Conservation (phyloP, 1,139 yeast genomes). For the Magnusiomyces starmeri region DNA sequence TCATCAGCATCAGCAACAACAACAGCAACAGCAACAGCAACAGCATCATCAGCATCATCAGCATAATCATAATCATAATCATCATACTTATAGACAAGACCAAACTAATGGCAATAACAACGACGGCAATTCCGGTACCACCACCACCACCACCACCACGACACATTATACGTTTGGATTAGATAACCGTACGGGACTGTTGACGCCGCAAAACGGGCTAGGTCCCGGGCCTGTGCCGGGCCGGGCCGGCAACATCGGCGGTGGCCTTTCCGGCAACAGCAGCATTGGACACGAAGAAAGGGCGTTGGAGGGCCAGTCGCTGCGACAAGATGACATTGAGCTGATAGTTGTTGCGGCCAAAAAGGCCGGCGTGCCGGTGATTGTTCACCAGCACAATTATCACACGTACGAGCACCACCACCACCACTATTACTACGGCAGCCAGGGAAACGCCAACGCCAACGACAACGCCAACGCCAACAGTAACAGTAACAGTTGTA, state of each 20-base stretch:
- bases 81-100: too few species aligned
- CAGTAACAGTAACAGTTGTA: constrained; percentile 3
- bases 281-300: not conserved
- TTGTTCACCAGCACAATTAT: constrained; percentile 81
- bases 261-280: not conserved
- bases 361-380: constrained; percentile 50
- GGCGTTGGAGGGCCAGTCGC: not conserved
- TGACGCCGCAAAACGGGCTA: not conserved
- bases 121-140: not conserved
- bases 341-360: constrained; percentile 49
- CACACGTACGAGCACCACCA: constrained; percentile 34
- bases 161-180: constrained; percentile 14
- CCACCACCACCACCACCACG: constrained; percentile 9
- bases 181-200: not conserved
- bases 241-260: not conserved
- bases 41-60: constrained; percentile 5
- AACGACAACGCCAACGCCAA: constrained; percentile 5
- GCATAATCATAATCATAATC: too few species aligned
- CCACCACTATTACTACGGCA: constrained; percentile 14
- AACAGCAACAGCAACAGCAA: not conserved
- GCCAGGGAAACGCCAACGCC: constrained; percentile 3
- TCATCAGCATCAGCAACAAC: too few species aligned
- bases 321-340: constrained; percentile 24
- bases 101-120: not conserved
- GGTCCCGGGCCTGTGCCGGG: not conserved